Base-by-base conservation (phyloP, 805 yeast species). In the Cyberlindnera lachancei region DNA sequence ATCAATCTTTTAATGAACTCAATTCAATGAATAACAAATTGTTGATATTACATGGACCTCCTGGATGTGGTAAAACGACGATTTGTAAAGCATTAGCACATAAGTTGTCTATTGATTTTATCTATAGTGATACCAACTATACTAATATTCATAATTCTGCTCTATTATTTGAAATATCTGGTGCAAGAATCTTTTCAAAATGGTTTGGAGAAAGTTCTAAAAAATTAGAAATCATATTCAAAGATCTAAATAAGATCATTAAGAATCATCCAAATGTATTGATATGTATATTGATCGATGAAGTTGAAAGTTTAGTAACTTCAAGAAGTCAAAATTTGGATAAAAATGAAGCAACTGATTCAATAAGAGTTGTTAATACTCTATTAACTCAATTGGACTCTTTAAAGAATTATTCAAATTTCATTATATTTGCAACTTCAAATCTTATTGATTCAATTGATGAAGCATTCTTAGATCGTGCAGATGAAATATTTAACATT, bases 131-230 rank as follows among this genome's bases (percentile, higher is more conserved):
- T n/a, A n/a, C n/a, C n/a, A n/a, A n/a, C n/a, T n/a, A n/a, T n/a
- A n/a, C n/a, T n/a, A n/a, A n/a, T n/a, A 56, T 61, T 9, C 34
- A 35, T 14, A 15, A 27, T 13, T 44, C 41, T 14, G 61, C 64
- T 1, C 34, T 57, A 3, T 35, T 66, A 9, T 40, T 68, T n/a
- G 72, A 68, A 34, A 31, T 66, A 3, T 55, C 66, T 2, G 64
- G 70, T 34, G 60, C 68, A 7, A 52, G 56, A 23, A 45, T 68
- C 2, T 64, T 66, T 33, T 66, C 73, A 4, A 55, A 64, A 38
- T 68, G 68, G 63, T 58, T 61, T 39, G 70, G 70, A 6, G 70
- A 67, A 40, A 61, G 68, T 18, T 59, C 70, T 5, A 64, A 61
- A 33, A 63, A 64, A 30, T 41, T 67, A 12, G 57, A 55, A 15